Evolutionary conservation across 2,329 filamentous ascomycete species (phyloP), one percentile per base, ranked within the genome.

Genomic region (Canariomyces notabilis): DNA sequence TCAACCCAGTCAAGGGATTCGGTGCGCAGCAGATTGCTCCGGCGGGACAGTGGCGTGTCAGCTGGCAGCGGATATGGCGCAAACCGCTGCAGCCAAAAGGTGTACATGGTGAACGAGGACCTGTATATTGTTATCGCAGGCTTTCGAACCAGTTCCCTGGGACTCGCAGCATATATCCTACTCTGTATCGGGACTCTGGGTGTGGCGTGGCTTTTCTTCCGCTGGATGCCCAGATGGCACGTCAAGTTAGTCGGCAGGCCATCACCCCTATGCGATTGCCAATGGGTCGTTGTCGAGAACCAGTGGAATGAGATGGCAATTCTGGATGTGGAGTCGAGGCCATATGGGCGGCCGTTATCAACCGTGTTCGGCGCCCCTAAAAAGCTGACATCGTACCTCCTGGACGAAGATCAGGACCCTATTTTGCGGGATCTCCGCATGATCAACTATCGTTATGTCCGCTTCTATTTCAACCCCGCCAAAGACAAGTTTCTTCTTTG

Each of bases 221-320:
- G 89, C 52, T 98, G 93, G 93, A 66, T 97, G 43, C 94, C 93
- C 5, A 79, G 82, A 48, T 95, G 88, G 88, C 82, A 87, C 58
- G 83, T 97, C 40, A 77, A 76, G 39, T 63, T 97, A 34, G 73
- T 87, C 33, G 93, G 93, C 21, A 77, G 72, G 43, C 70, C 82
- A 5, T 79, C 79, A 14, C 73, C 87, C 2, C 71, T 98, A 22
- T 75, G 77, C 44, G 79, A 86, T 44, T 93, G 88, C 59, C 76
- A 87, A 49, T 98, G 94, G 93, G 84, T 95, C 35, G 90, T 95
- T 21, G 79, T 97, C 53, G 93, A 96, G 76, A 96, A 98, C 60
- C 89, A 97, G 75, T 97, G 93, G 91, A 86, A 87, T 40, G 91
- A 97, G 65, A 86, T 97, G 65, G 75, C 77, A 11, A 79, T 93